phyloP scores from a whole-genome alignment of 495 filamentous ascomycete species.

The Oleoguttula mirabilis region DNA sequence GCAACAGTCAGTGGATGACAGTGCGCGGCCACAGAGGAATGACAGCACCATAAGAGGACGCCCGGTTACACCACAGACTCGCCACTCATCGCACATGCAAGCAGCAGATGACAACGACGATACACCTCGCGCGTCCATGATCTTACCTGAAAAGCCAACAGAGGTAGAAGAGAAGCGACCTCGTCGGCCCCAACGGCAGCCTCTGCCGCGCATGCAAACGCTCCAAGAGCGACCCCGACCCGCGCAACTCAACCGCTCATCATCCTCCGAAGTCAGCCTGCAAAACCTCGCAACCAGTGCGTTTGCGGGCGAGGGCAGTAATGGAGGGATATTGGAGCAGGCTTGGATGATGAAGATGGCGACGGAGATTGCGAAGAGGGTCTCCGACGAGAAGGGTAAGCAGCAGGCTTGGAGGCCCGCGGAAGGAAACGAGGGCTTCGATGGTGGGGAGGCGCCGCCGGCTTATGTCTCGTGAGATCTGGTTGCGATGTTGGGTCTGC shows the following conservation, averaged over 20 bases:
- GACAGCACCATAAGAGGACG: constrained; percentile 10
- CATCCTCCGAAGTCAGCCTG: constrained; percentile 16
- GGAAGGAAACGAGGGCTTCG: background rate
- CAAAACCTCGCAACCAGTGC: background rate
- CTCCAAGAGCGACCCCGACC: background rate
- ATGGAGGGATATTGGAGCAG: constrained; percentile 58
- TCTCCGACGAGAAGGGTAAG: constrained; percentile 56
- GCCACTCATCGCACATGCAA: background rate
- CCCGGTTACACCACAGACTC: constrained; percentile 22
- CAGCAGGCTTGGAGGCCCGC: constrained; percentile 6
- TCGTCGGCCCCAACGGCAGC: constrained; percentile 3
- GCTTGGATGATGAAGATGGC: constrained; percentile 88
- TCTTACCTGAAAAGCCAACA: constrained; percentile 9
- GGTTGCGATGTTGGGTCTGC: too few relatives aligned
- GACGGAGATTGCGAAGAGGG: constrained; percentile 71
- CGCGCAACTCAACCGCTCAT: background rate
- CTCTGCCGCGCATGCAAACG: constrained; percentile 8
- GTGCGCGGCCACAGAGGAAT: constrained; percentile 12
- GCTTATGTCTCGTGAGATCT: constrained; percentile 19
- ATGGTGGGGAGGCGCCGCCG: constrained; percentile 12
- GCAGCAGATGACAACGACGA: constrained; percentile 3
- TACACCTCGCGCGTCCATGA: constrained; percentile 17
- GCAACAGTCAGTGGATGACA: background rate
- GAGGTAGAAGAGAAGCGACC: background rate
- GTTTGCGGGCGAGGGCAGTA: background rate